Evolutionary conservation across 352 stramenopile species (phyloP).

Genomic region (Phytophthora colocasiae): DNA sequence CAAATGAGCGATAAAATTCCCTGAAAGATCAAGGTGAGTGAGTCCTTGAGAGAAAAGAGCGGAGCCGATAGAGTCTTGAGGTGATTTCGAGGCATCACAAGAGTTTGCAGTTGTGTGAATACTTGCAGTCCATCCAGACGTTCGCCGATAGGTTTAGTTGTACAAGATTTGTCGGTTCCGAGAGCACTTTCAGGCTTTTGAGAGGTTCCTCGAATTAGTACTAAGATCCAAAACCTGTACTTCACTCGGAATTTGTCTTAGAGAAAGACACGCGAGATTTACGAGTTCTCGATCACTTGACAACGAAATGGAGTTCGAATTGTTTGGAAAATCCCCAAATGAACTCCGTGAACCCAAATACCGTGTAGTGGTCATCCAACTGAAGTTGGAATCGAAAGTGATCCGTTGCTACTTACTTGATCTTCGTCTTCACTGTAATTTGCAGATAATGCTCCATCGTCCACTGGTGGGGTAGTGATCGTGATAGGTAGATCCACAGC

Average conservation of each 20-base stretch:
- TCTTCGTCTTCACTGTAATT: constrained; percentile 33
- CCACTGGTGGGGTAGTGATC: constrained; percentile 23
- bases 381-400: constrained; percentile 24
- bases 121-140: constrained; percentile 65
- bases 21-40: constrained; percentile 67
- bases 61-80: constrained; percentile 61
- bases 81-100: constrained; percentile 73
- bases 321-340: constrained; percentile 35
- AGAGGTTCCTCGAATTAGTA: constrained; percentile 52
- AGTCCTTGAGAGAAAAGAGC: constrained; percentile 58
- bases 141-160: constrained; percentile 60
- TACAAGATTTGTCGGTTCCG: constrained; percentile 53
- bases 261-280: constrained; percentile 35
- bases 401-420: constrained; percentile 21
- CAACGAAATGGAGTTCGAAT: constrained; percentile 19
- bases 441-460: constrained; percentile 13
- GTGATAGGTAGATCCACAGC: constrained; percentile 17
- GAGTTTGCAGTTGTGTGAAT: constrained; percentile 50
- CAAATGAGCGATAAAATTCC: constrained; percentile 85
- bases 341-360: constrained; percentile 38
- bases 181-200: constrained; percentile 66
- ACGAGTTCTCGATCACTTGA: constrained; percentile 51
- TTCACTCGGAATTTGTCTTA: constrained; percentile 33
- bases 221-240: constrained; percentile 57
- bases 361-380: constrained; percentile 12